These are phyloP conservation scores for Austroboletus novae-zelandiae DNA, from an alignment of 1,284 basidiomycete genomes.

Conservation along the genomic window DNA sequence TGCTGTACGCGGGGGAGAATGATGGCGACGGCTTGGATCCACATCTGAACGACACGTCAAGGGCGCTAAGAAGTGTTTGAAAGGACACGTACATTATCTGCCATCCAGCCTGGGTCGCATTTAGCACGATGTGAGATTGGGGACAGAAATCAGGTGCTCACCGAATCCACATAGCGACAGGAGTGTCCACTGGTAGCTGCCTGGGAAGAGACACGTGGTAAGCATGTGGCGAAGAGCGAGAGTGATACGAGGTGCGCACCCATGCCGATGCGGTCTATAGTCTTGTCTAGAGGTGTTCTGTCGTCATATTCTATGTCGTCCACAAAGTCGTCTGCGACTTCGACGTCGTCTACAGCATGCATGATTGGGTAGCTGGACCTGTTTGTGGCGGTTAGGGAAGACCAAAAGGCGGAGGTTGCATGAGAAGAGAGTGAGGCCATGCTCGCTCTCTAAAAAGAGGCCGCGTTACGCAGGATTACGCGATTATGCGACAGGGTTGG, in stretches of 20 bases:
- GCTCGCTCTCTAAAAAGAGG: background rate
- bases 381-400: conserved; percentile 30
- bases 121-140: background rate
- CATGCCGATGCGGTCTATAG: conserved; percentile 89
- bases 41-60: conserved; percentile 64
- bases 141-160: conserved; percentile 38
- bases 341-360: conserved; percentile 34
- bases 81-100: conserved; percentile 68
- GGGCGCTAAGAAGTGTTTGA: conserved; percentile 12
- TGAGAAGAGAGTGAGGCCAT: conserved; percentile 45
- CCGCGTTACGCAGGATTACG: conserved; percentile 10
- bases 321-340: conserved; percentile 36
- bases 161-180: conserved; percentile 84
- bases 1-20: conserved; percentile 90
- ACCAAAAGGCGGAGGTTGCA: conserved; percentile 45
- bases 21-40: conserved; percentile 86
- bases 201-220: conserved; percentile 31
- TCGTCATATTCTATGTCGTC: conserved; percentile 42
- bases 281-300: conserved; percentile 76
- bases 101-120: conserved; percentile 66
- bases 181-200: conserved; percentile 78
- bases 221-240: background rate
- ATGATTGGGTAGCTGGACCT: conserved; percentile 35
- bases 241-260: conserved; percentile 43
- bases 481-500: background rate